A percentile compares a stretch with the other conserved stretches of the same genome.
Conservation (phyloP, 352 stramenopile species). For the Elongisporangium undulatum region DNA sequence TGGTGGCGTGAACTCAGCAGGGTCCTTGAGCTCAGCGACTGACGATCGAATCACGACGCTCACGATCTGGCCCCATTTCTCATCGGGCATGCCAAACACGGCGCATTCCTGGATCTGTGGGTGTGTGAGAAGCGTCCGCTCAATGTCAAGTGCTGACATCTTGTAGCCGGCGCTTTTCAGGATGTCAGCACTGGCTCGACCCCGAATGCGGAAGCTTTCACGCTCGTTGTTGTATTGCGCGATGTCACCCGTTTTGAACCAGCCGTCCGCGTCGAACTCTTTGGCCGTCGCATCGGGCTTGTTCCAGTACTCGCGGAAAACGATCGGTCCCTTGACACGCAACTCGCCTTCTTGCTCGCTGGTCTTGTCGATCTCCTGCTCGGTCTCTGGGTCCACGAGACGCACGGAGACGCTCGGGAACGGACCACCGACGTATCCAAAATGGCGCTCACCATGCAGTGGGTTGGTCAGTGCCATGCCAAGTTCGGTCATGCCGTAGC, state of each 20-base stretch:
- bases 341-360: slow-evolving; percentile 71
- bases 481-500: slow-evolving; percentile 92
- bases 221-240: slow-evolving; percentile 65
- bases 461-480: slow-evolving; percentile 91
- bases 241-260: slow-evolving; percentile 91
- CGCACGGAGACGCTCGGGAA: slow-evolving; percentile 81
- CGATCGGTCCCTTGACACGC: slow-evolving; percentile 75
- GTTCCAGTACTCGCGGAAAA: slow-evolving; percentile 88
- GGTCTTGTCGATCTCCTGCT: slow-evolving; percentile 28
- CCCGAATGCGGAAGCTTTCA: slow-evolving; percentile 86
- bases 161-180: slow-evolving; percentile 92
- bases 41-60: slow-evolving; percentile 45
- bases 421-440: slow-evolving; percentile 81
- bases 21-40: slow-evolving; percentile 4
- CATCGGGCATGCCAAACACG: slow-evolving; percentile 82
- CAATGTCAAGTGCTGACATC: slow-evolving; percentile 89
- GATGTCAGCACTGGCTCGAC: slow-evolving; percentile 88
- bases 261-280: slow-evolving; percentile 81
- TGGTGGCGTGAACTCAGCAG: slow-evolving; percentile 17
- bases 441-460: slow-evolving; percentile 52
- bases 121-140: slow-evolving; percentile 83
- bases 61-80: slow-evolving; percentile 84
- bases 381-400: slow-evolving; percentile 76
- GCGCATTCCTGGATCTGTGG: slow-evolving; percentile 73
- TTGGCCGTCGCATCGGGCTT: slow-evolving; percentile 79